Evolutionary conservation across 2,329 filamentous ascomycete genomes (phyloP).

Genomic region (Rhexocercosporidium sp.): DNA sequence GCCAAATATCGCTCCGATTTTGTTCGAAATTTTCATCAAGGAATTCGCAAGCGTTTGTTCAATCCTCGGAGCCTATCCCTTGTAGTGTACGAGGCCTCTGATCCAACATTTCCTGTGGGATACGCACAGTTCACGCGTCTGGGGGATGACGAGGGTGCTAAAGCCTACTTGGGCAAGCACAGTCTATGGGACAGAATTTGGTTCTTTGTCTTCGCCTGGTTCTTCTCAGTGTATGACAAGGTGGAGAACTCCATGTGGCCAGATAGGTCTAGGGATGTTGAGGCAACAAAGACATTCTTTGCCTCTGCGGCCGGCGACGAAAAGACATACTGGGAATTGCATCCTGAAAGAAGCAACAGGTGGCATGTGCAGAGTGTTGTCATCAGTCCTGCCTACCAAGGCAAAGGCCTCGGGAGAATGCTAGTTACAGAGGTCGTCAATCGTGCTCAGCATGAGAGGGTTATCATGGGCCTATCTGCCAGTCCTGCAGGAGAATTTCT

Average conservation of each 20-base stretch:
- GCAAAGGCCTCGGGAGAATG: conserved; percentile 35
- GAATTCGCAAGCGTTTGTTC: conserved; percentile 15
- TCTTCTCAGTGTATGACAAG: conserved; percentile 16
- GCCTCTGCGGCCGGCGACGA: conserved; percentile 20
- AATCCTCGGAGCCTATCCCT: conserved; percentile 18
- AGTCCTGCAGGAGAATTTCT: conserved; percentile 33
- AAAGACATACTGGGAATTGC: conserved; percentile 28
- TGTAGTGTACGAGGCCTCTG: conserved; percentile 26
- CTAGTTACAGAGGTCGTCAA: conserved; percentile 31
- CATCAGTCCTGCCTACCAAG: conserved; percentile 32
- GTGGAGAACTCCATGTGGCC: conserved; percentile 24
- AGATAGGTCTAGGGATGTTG: conserved; percentile 24
- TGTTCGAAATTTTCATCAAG: conserved; percentile 17
- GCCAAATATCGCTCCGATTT: conserved; percentile 21
- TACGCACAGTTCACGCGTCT: conserved; percentile 29
- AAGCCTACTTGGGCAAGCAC: not conserved
- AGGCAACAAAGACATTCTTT: conserved; percentile 12
- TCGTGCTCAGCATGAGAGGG: conserved; percentile 30
- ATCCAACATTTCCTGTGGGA: conserved; percentile 23
- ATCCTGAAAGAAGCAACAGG: conserved; percentile 29
- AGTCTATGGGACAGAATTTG: not conserved
- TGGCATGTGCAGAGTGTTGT: conserved; percentile 34
- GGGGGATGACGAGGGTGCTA: conserved; percentile 31
- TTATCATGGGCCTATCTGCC: conserved; percentile 32
- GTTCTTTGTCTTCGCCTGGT: conserved; percentile 19